These are phyloP conservation scores for Leishmania turanica DNA, from an alignment of 208 protist genomes.

Conservation along the genomic window DNA sequence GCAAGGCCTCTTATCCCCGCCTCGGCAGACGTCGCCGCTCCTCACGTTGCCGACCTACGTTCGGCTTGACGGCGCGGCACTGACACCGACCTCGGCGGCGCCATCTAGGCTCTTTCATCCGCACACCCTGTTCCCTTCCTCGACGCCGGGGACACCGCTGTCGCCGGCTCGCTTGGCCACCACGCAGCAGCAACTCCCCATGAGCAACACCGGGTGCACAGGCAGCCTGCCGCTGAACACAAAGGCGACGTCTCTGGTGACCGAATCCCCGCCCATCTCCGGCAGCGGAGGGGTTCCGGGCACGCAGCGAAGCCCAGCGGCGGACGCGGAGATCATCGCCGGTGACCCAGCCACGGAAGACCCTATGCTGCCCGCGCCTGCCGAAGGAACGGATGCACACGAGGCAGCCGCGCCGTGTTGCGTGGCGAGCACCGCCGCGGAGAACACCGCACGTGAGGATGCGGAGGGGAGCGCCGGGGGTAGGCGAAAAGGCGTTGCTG, in stretches of 20 bases:
- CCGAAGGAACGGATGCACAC: not conserved
- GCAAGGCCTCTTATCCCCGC: not conserved
- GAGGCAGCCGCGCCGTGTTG: not conserved
- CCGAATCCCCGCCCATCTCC: not conserved
- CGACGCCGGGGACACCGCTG: not conserved
- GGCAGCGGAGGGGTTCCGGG: not conserved
- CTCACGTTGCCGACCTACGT: conserved; percentile 6
- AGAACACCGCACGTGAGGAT: not conserved
- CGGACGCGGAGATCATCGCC: not conserved
- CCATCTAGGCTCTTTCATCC: conserved; percentile 7
- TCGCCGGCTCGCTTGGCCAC: not conserved
- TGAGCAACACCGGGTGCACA: not conserved
- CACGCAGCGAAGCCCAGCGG: not conserved
- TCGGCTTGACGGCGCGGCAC: not conserved
- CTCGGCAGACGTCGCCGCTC: not conserved
- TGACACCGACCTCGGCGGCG: not conserved
- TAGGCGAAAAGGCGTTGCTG: not conserved
- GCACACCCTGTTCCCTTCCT: not conserved
- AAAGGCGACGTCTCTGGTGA: not conserved
- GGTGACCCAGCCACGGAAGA: not conserved
- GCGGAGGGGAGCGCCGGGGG: not conserved
- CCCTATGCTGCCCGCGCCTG: not conserved
- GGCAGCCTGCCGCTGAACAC: not conserved
- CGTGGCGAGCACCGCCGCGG: not conserved
- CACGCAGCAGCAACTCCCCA: not conserved